A percentile compares a stretch with the other conserved stretches of the same genome.
These are phyloP conservation scores for Trypanosoma boissoni DNA, from an alignment of 208 protist species.

Conservation along the genomic window DNA sequence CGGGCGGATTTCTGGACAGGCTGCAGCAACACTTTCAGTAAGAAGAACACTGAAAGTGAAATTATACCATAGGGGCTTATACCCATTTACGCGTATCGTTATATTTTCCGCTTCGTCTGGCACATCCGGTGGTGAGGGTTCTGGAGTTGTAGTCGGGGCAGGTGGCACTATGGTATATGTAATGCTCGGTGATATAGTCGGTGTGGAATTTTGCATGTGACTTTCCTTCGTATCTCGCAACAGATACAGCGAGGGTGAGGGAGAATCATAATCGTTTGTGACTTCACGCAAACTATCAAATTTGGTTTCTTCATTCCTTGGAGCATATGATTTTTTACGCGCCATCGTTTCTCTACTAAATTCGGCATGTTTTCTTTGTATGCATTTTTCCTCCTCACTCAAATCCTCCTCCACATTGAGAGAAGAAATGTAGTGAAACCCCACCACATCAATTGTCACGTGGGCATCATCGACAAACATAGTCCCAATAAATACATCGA, in stretches of 20 bases:
- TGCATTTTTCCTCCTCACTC: too few species aligned
- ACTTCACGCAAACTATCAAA: not conserved
- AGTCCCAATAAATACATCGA: conserved; percentile 23
- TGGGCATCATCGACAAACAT: conserved; percentile 18
- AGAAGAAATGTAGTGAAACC: conserved; percentile 21
- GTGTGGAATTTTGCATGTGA: not conserved
- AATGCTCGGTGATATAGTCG: not conserved
- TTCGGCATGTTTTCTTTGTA: too few species aligned
- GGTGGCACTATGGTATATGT: not conserved
- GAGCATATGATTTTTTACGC: too few species aligned
- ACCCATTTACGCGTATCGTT: conserved; percentile 37
- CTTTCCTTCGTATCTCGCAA: not conserved
- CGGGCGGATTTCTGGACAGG: conserved; percentile 14
- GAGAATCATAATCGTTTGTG: too few species aligned
- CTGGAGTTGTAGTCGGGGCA: not conserved
- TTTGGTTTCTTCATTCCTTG: not conserved
- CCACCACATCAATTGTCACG: conserved; percentile 6
- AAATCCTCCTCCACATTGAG: not conserved
- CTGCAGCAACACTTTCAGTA: conserved; percentile 5
- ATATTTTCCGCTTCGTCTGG: conserved; percentile 31
- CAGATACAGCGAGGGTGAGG: too few species aligned
- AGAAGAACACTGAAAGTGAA: conserved; percentile 42
- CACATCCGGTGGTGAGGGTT: conserved; percentile 5
- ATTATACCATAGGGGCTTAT: conserved; percentile 50
- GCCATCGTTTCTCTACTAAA: too few species aligned